Base-by-base conservation (phyloP, 1,139 yeast species). In the Zygosaccharomyces sapae region DNA sequence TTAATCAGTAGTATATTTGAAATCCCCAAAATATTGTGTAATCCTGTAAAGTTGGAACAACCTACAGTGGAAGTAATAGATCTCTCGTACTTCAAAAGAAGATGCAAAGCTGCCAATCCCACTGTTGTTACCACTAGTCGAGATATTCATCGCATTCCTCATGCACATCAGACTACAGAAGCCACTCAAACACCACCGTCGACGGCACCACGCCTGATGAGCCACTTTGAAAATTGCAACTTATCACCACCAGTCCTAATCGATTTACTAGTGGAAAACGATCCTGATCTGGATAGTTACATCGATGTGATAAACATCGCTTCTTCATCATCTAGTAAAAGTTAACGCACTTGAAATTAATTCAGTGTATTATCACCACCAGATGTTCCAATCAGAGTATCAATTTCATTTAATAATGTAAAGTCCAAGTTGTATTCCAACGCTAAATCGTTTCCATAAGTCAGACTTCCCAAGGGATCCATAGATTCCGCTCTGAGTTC, bases 351-450 rank as follows among this genome's bases (percentile, higher is more conserved):
- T 16, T 9, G 19, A n/a, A 25, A 9, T 22, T 33, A 43, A 38
- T 6, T 27, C 12, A 20, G 10, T 16, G 18, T 7, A 31, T 31
- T 16, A 34, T 33, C 39, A 27, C 31, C 27, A 25, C 31, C 30
- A 4, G 37, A 33, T 12, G 22, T 29, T 27, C 57, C 63, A 27
- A 61, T 59, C 29, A 60, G 44, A 8, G 56, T 58, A 47, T 62
- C 66, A 38, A 62, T 62, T 46, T 61, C 65, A 43, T 62, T 62
- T 22, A 62, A 35, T 29, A 62, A 48, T 1, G 63, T 62, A 41
- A 62, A 60, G 45, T 62, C 66, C 37, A 62, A 57, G 44, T 62
- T 61, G 34, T 60, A 61, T 46, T 60, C 65, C 9, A 62, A 44
- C 5, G 62, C 58, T 41, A 62, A 58, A 47, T 61, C 62, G 22